Percentiles rank a stretch among this genome's conserved stretches.
phyloP scores from a whole-genome alignment of 768 basidiomycete species.

The Hygrophorus pudorinus region DNA sequence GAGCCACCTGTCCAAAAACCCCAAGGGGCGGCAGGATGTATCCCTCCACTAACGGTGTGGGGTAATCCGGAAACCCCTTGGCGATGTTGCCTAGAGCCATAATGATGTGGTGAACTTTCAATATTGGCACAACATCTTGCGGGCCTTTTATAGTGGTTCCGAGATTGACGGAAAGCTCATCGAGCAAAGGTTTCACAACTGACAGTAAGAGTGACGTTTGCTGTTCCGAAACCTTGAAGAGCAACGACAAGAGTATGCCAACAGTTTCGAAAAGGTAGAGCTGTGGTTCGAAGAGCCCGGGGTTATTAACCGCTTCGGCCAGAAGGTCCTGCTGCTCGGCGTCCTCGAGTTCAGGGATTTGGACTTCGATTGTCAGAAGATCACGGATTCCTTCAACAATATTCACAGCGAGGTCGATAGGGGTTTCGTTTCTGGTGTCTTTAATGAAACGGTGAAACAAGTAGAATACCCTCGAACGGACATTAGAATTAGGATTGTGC shows the following conservation, averaged over 20 bases:
- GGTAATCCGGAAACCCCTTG: slow-evolving; percentile 93
- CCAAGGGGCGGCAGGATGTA: slow-evolving; percentile 64
- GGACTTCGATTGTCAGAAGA: slow-evolving; percentile 63
- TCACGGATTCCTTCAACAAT: slow-evolving; percentile 73
- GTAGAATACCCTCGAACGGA: slow-evolving; percentile 79
- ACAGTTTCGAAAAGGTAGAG: slow-evolving; percentile 91
- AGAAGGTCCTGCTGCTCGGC: slow-evolving; percentile 59
- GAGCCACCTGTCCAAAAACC: slow-evolving; percentile 77
- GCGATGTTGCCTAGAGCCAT: slow-evolving; percentile 92
- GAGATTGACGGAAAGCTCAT: slow-evolving; percentile 52
- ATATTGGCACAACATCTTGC: slow-evolving; percentile 65
- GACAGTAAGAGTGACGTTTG: slow-evolving; percentile 64
- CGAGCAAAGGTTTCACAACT: slow-evolving; percentile 73
- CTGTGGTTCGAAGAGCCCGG: slow-evolving; percentile 73
- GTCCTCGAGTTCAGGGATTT: slow-evolving; percentile 70
- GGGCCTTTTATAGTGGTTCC: slow-evolving; percentile 46
- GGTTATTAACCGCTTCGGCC: slow-evolving; percentile 67
- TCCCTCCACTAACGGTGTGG: slow-evolving; percentile 53
- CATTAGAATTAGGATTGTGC: slow-evolving; percentile 61
- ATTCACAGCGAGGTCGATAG: slow-evolving; percentile 54
- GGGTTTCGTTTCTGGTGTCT: slow-evolving; percentile 70
- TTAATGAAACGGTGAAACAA: slow-evolving; percentile 89
- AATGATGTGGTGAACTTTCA: slow-evolving; percentile 85
- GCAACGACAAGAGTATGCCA: slow-evolving; percentile 75
- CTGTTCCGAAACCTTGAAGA: slow-evolving; percentile 55